A percentile compares a stretch with the other conserved stretches of the same genome.
Evolutionary conservation across 2,329 filamentous ascomycete species (phyloP).

Genomic region (Didymella lethalis): DNA sequence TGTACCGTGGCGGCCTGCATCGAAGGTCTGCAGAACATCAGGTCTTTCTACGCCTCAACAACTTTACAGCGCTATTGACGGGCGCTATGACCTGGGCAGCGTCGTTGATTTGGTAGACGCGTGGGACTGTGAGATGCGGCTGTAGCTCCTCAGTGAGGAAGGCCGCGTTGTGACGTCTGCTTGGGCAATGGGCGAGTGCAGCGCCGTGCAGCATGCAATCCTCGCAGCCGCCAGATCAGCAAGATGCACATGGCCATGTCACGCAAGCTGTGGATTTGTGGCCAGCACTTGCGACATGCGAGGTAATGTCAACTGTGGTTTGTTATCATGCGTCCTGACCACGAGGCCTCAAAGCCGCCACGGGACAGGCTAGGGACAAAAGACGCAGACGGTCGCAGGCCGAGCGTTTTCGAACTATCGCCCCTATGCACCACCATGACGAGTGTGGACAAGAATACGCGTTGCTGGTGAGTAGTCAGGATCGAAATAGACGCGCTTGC

Average conservation of each 20-base stretch:
- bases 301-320: conserved; percentile 10
- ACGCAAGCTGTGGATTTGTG: background rate
- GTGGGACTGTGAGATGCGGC: background rate
- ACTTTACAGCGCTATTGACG: background rate
- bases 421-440: background rate
- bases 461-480: background rate
- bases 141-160: background rate
- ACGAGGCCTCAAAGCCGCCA: conserved; percentile 4
- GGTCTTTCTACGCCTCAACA: conserved; percentile 13
- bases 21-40: conserved; percentile 21
- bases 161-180: background rate
- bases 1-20: conserved; percentile 15
- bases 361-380: background rate
- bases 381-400: background rate
- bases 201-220: background rate
- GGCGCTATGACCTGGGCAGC: background rate
- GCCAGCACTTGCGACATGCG: background rate
- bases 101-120: background rate
- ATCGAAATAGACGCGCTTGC: background rate
- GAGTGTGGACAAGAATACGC: background rate
- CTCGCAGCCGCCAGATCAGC: background rate
- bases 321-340: conserved; percentile 4
- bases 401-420: background rate
- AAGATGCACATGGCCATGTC: background rate
- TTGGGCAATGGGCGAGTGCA: background rate